Conservation (phyloP, 2,329 filamentous ascomycete species). For the Fusarium piperis region DNA sequence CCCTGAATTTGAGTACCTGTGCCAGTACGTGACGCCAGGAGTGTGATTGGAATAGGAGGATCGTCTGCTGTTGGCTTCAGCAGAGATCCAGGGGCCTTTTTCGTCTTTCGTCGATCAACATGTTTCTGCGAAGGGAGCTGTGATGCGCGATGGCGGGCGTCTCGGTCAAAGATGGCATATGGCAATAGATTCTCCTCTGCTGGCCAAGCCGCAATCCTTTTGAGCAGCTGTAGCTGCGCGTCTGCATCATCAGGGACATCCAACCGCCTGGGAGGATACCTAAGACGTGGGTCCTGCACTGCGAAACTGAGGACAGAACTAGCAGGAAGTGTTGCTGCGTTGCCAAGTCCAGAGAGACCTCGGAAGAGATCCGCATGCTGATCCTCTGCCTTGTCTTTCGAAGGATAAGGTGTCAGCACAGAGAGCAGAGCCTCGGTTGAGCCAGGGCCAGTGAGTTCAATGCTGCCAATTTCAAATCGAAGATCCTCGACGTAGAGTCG, state of each 20-base stretch:
- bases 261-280: conserved; percentile 74
- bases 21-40: conserved; percentile 68
- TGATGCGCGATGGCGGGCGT: conserved; percentile 70
- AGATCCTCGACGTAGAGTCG: conserved; percentile 73
- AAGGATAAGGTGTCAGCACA: conserved; percentile 66
- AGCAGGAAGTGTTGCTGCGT: conserved; percentile 74
- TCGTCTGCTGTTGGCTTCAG: conserved; percentile 69
- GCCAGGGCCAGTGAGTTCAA: conserved; percentile 71
- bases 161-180: conserved; percentile 73
- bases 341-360: conserved; percentile 67
- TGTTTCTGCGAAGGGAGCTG: conserved; percentile 79
- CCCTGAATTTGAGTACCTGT: conserved; percentile 65
- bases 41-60: conserved; percentile 79
- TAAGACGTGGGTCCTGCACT: conserved; percentile 81
- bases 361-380: conserved; percentile 61
- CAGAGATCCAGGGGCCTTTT: conserved; percentile 69
- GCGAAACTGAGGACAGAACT: conserved; percentile 78
- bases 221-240: conserved; percentile 58
- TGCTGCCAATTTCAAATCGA: conserved; percentile 72
- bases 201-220: conserved; percentile 74
- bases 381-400: conserved; percentile 39
- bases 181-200: conserved; percentile 62
- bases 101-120: conserved; percentile 79
- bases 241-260: conserved; percentile 52
- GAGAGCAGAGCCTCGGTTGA: conserved; percentile 81